Evolutionary conservation across 2,329 filamentous ascomycete genomes (phyloP).

Genomic region (Diaporthe citri): DNA sequence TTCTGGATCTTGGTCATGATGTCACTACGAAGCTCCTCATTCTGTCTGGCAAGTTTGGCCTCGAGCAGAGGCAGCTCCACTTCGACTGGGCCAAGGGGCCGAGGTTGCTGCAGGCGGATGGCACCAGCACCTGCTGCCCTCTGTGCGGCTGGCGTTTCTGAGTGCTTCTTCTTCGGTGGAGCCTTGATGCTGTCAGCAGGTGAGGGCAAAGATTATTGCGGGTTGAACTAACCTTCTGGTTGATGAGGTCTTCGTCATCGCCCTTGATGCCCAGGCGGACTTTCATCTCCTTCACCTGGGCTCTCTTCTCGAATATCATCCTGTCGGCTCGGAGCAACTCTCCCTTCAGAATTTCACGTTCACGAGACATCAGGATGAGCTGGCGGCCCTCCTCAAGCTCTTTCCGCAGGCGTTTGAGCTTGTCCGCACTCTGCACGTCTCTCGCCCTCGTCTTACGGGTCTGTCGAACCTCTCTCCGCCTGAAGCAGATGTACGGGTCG

Average conservation of each 20-base stretch:
- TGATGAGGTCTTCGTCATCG: conserved; percentile 94
- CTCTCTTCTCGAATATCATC: conserved; percentile 85
- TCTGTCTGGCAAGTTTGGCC: conserved; percentile 83
- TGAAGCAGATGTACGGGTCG: conserved; percentile 98
- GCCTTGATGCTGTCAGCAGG: conserved; percentile 34
- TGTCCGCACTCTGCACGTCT: conserved; percentile 94
- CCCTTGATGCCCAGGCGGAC: conserved; percentile 88
- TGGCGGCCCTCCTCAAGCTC: conserved; percentile 92
- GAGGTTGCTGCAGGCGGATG: conserved; percentile 46
- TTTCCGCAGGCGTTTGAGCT: conserved; percentile 89
- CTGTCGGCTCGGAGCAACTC: conserved; percentile 82
- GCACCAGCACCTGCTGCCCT: conserved; percentile 51
- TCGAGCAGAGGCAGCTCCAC: conserved; percentile 82
- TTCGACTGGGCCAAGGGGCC: conserved; percentile 74
- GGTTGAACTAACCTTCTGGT: conserved; percentile 80
- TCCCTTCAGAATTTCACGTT: conserved; percentile 83
- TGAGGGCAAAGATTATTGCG: not conserved
- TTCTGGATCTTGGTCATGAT: conserved; percentile 90
- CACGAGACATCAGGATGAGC: conserved; percentile 80
- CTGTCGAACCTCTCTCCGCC: conserved; percentile 91
- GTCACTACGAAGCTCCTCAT: conserved; percentile 82
- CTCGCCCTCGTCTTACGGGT: conserved; percentile 94
- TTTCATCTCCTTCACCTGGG: conserved; percentile 88
- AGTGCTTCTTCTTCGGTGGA: conserved; percentile 38
- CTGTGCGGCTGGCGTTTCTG: conserved; percentile 69